Conservation (phyloP, 495 filamentous ascomycete species). For the Podospora didyma region DNA sequence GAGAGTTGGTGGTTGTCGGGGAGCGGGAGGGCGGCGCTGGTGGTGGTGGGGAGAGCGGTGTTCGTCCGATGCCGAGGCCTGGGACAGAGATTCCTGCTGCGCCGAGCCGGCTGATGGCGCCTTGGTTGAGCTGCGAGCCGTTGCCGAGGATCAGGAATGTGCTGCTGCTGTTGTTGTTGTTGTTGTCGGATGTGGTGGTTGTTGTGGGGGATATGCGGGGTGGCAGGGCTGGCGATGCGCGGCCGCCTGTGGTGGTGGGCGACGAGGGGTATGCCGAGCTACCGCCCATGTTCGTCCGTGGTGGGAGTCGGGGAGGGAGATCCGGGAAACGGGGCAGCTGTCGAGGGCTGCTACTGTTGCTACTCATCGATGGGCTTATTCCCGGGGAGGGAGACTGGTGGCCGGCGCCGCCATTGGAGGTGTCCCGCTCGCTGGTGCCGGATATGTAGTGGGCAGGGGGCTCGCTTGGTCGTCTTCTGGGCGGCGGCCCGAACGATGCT, state of each 20-base stretch:
- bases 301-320: constrained; percentile 44
- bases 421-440: constrained; percentile 68
- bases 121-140: constrained; percentile 56
- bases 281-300: constrained; percentile 30
- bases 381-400: constrained; percentile 69
- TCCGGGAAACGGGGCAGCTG: background rate
- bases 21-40: too few species aligned
- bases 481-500: constrained; percentile 77
- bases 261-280: constrained; percentile 52
- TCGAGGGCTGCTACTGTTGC: constrained; percentile 21
- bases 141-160: constrained; percentile 8
- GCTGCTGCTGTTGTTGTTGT: constrained; percentile 12
- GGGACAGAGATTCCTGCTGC: constrained; percentile 81
- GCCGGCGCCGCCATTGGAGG: constrained; percentile 37
- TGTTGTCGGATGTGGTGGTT: constrained; percentile 27
- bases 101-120: constrained; percentile 61
- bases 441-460: constrained; percentile 60
- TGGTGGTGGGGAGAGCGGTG: too few species aligned
- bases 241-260: background rate
- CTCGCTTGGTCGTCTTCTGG: constrained; percentile 43
- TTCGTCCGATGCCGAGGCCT: constrained; percentile 64
- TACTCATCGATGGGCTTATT: constrained; percentile 8
- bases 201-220: too few species aligned
- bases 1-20: constrained; percentile 10
- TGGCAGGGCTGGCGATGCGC: background rate